Base-by-base conservation (phyloP, 2,329 filamentous ascomycete genomes). In the Diaporthe humulicola region DNA sequence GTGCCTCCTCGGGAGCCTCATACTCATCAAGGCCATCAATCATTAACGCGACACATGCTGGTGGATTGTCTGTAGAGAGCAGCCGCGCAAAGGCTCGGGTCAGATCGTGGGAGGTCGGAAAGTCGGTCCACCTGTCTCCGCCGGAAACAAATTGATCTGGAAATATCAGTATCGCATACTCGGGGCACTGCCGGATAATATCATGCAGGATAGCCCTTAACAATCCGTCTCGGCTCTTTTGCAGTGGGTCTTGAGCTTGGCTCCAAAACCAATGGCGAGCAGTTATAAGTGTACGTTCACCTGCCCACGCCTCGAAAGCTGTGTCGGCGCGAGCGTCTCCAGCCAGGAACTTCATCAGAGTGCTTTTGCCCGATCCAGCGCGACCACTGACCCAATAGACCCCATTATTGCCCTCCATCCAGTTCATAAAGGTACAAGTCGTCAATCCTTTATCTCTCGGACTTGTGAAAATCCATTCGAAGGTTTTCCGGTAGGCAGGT, bases 291-390 rank as follows among this genome's bases (percentile, higher is more conserved):
- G 2, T 22, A 17, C 54, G 54, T 2, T 57, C 30, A 30, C 54
- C 54, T 33, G 54, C 28, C 54, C 54, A 57, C 1, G 14, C 22
- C 6, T 19, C 22, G 15, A 57, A 36, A 7, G 54, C 54, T 19
- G 1, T 4, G 8, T 36, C 2, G 54, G 54, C 36, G 6, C 30
- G 54, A 17, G 9, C 15, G 28, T 57, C 54, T 10, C 5, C 15
- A 22, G 54, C 54, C 15, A 36, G 22, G 42, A 52, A 67, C 25
- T 52, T 67, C 64, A 67, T 67, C 45, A 67, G n/a, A 4, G 64
- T 67, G 17, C 61, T 67, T 50, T 67, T 67, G 42, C 61, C 61
- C 2, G 61, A 30, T 14, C 42, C 61, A 17, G 61, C 42, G 4
- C 48, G 42, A 17, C 61, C 61, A 22, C 61, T 67, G 6, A 67